Percentiles rank a stretch among this genome's conserved stretches.
phyloP scores from a whole-genome alignment of 495 filamentous ascomycete genomes.

The Aspergillus cristatus region DNA sequence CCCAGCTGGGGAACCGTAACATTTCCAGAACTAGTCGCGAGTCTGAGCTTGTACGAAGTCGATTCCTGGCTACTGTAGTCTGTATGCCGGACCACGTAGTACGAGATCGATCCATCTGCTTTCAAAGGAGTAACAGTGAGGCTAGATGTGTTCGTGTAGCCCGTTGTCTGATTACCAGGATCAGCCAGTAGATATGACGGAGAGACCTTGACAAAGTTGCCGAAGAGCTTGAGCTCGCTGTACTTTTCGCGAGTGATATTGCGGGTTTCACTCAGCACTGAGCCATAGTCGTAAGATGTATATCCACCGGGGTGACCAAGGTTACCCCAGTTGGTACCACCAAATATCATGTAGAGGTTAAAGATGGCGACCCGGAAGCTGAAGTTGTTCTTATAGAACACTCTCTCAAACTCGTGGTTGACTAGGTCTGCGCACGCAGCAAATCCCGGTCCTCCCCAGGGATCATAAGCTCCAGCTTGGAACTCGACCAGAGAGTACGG shows the following conservation, averaged over 20 bases:
- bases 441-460: constrained; percentile 65
- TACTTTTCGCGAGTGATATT: constrained; percentile 65
- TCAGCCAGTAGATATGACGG: constrained; percentile 53
- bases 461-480: constrained; percentile 69
- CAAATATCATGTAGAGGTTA: constrained; percentile 64
- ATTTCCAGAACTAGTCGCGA: constrained; percentile 52
- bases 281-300: constrained; percentile 66
- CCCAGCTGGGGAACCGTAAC: constrained; percentile 56
- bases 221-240: constrained; percentile 65
- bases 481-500: constrained; percentile 65
- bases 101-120: constrained; percentile 45
- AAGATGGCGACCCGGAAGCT: constrained; percentile 52
- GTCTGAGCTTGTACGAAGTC: constrained; percentile 50
- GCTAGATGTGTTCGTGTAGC: constrained; percentile 39
- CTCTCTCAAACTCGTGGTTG: constrained; percentile 62
- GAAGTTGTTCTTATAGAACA: constrained; percentile 75
- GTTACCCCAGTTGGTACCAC: constrained; percentile 84
- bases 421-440: constrained; percentile 52
- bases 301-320: constrained; percentile 64
- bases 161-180: constrained; percentile 40
- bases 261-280: constrained; percentile 58
- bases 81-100: constrained; percentile 57
- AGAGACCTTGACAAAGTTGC: constrained; percentile 61
- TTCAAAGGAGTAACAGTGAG: constrained; percentile 53
- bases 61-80: constrained; percentile 47